Percentiles rank a stretch among this genome's conserved stretches.
phyloP scores from a whole-genome alignment of 768 basidiomycete species.

The Mycena indigotica region DNA sequence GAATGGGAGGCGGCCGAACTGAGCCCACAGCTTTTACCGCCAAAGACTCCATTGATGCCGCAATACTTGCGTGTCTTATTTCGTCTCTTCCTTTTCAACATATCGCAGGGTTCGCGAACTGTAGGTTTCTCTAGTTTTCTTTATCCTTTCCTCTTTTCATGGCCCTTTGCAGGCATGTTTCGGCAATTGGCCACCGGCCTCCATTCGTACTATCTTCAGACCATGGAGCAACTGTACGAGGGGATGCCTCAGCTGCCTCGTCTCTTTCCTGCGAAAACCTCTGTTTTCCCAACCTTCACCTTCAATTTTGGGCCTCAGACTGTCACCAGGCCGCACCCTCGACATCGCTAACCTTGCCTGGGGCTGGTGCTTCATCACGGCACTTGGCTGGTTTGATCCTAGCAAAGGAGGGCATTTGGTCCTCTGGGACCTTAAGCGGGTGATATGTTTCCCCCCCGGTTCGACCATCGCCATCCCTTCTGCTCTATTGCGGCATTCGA shows the following conservation, averaged over 20 bases:
- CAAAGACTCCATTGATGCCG: constrained; percentile 1
- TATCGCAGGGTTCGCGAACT: not conserved
- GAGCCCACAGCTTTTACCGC: not conserved
- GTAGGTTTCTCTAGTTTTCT: not conserved
- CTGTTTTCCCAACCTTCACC: constrained; percentile 25
- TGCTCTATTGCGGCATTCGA: constrained; percentile 18
- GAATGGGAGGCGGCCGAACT: not conserved
- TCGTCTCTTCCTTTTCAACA: not conserved
- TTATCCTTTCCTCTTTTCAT: not conserved
- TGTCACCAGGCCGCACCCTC: constrained; percentile 17
- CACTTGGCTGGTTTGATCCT: constrained; percentile 28
- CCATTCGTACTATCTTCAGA: not conserved
- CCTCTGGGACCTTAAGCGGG: constrained; percentile 22
- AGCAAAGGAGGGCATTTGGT: constrained; percentile 26
- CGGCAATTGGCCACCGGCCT: not conserved
- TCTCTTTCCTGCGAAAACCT: not conserved
- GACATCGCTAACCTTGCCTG: constrained; percentile 29
- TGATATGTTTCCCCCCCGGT: constrained; percentile 28
- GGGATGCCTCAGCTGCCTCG: not conserved
- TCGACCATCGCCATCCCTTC: constrained; percentile 27
- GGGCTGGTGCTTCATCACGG: constrained; percentile 31
- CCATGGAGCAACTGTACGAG: not conserved
- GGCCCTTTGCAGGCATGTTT: not conserved
- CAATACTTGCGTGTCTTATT: not conserved
- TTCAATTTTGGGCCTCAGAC: constrained; percentile 33